phyloP scores from a whole-genome alignment of 2,329 filamentous ascomycete species.

The Fusarium sp. region DNA sequence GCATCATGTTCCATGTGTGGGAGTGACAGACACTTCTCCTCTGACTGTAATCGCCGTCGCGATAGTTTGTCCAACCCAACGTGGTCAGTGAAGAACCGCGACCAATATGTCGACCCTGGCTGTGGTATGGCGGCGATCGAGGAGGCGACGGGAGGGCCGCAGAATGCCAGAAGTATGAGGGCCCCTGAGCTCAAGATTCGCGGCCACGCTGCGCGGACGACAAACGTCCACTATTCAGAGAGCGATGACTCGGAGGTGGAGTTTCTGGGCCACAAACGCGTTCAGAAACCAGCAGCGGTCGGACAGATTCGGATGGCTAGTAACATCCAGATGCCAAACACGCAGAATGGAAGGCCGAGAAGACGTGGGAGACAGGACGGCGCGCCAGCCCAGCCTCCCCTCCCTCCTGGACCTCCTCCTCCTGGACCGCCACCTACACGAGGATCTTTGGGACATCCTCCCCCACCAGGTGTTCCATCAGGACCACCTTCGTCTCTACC shows the following conservation, averaged over 20 bases:
- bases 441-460: slow-evolving; percentile 43
- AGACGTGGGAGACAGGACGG: slow-evolving; percentile 40
- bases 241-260: slow-evolving; percentile 61
- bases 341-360: slow-evolving; percentile 25
- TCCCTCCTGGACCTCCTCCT: slow-evolving; percentile 58
- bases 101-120: slow-evolving; percentile 64
- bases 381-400: slow-evolving; percentile 53
- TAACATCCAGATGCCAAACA: slow-evolving; percentile 58
- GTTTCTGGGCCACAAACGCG: slow-evolving; percentile 57
- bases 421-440: slow-evolving; percentile 46
- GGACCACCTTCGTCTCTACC: slow-evolving; percentile 50
- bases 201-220: slow-evolving; percentile 54
- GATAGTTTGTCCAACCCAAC: slow-evolving; percentile 57
- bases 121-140: slow-evolving; percentile 59
- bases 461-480: slow-evolving; percentile 44
- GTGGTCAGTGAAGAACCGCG: slow-evolving; percentile 67
- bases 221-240: slow-evolving; percentile 62
- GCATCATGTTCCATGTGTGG: slow-evolving; percentile 72
- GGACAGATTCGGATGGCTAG: slow-evolving; percentile 59
- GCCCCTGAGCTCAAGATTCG: slow-evolving; percentile 53
- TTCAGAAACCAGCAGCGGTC: slow-evolving; percentile 51
- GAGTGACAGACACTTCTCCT: slow-evolving; percentile 67
- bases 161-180: slow-evolving; percentile 39
- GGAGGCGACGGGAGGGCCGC: slow-evolving; percentile 47
- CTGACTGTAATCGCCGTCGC: slow-evolving; percentile 63